Conservation (phyloP, 1,139 yeast species). For the Scheffersomyces insectosa region DNA sequence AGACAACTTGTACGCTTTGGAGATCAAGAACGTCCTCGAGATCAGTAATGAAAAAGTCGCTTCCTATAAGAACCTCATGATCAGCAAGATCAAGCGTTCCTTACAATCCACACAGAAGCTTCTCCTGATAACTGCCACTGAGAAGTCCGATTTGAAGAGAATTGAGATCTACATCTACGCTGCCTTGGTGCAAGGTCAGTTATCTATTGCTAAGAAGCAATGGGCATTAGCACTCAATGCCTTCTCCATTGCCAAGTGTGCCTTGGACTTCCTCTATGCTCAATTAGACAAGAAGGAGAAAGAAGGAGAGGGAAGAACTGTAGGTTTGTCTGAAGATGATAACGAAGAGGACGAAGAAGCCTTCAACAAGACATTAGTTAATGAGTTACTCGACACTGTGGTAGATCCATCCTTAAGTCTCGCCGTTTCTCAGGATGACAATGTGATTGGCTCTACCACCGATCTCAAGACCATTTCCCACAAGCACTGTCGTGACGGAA, state of each 20-base stretch:
- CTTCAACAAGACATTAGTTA: slow-evolving; percentile 45
- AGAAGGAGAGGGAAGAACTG: background rate
- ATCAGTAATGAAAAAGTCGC: slow-evolving; percentile 43
- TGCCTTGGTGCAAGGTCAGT: slow-evolving; percentile 61
- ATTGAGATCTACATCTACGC: slow-evolving; percentile 64
- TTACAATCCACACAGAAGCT: slow-evolving; percentile 45
- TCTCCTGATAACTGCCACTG: slow-evolving; percentile 36
- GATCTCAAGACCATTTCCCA: slow-evolving; percentile 53
- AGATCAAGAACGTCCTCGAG: slow-evolving; percentile 58
- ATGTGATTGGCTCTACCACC: slow-evolving; percentile 17
- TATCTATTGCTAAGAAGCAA: slow-evolving; percentile 56
- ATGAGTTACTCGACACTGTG: slow-evolving; percentile 57
- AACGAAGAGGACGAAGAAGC: slow-evolving; percentile 17
- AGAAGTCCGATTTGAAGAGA: slow-evolving; percentile 30
- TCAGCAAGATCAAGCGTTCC: slow-evolving; percentile 71
- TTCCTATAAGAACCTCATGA: slow-evolving; percentile 53
- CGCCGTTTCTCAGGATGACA: slow-evolving; percentile 48
- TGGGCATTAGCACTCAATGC: slow-evolving; percentile 57
- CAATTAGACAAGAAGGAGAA: slow-evolving; percentile 6
- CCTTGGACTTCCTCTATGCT: slow-evolving; percentile 50
- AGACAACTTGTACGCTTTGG: slow-evolving; percentile 67
- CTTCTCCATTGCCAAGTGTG: slow-evolving; percentile 62
- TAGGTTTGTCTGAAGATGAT: slow-evolving; percentile 2
- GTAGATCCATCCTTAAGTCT: slow-evolving; percentile 71
- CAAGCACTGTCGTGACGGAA: slow-evolving; percentile 36